Evolutionary conservation across 768 basidiomycete genomes (phyloP), one percentile per base, ranked within the genome.

Genomic region (Cytidiella melzeri): DNA sequence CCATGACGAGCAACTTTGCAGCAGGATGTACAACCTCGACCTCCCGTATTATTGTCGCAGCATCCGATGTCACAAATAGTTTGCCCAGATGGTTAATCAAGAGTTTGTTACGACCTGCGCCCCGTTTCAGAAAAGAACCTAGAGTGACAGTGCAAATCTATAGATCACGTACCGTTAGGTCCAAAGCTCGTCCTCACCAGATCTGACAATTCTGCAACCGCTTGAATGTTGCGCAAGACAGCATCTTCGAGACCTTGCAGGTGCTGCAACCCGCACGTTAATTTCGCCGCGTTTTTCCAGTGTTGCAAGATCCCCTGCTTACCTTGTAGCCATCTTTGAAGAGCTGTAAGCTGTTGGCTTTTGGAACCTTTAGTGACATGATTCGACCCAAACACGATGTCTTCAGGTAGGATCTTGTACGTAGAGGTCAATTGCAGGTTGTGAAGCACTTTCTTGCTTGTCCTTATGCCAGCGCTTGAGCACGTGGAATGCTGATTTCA

Each of bases 261-360:
- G 63, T 92, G 83, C 84, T 83, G 64, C 10, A 45, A 30, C n/a
- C 18, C 28, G 4, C 11, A 25, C 38, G 30, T 15, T 34, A 34
- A 34, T 34, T 34, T 34, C 7, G 30, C 15, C 30, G 30, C 30
- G 30, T 34, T 34, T 34, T 34, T 15, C 9, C 13, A 47, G 37
- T 39, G 21, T 21, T 12, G 46, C n/a, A 12, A n/a, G 11, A 21
- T 15, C 27, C 41, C 36, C 15, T 45, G 62, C 69, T 15, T 54
- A 88, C 92, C 77, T 95, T 96, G 79, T 92, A 93, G 21, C 95
- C 95, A 26, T 96, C 91, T 68, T 97, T 97, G 78, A 99, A 98
- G 36, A 99, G 80, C 67, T 93, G 92, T 37, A 93, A 64, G 55
- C 85, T 88, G 63, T 81, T 86, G 46, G 84, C 73, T 68, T 93